Evolutionary conservation across 371 early-diverging fungal species (phyloP).

Genomic region (Lichtheimia ramosa): DNA sequence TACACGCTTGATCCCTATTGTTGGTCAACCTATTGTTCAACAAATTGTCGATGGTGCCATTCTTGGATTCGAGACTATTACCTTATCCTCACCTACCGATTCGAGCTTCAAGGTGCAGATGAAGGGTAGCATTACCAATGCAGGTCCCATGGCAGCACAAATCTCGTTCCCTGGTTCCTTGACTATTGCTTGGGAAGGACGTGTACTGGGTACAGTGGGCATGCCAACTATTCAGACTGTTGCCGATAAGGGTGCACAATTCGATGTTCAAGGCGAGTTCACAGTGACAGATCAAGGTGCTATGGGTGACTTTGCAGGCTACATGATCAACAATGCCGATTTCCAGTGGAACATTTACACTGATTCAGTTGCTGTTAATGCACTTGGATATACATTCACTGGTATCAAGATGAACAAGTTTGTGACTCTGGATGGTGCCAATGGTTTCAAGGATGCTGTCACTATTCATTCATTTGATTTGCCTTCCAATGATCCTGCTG

Average conservation of each 20-base stretch:
- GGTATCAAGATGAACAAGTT: slow-evolving; percentile 55
- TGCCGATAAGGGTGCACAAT: slow-evolving; percentile 47
- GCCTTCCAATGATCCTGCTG: slow-evolving; percentile 55
- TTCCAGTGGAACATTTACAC: slow-evolving; percentile 62
- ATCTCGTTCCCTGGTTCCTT: slow-evolving; percentile 56
- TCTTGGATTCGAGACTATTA: slow-evolving; percentile 45
- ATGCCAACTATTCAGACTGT: slow-evolving; percentile 50
- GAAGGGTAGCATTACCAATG: slow-evolving; percentile 50
- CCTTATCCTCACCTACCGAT: slow-evolving; percentile 49
- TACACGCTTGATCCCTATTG: slow-evolving; percentile 48
- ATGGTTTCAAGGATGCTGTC: slow-evolving; percentile 55
- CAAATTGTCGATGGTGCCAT: slow-evolving; percentile 45
- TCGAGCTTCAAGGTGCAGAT: slow-evolving; percentile 47
- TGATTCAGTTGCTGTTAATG: slow-evolving; percentile 52
- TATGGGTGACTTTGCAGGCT: slow-evolving; percentile 53
- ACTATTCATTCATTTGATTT: slow-evolving; percentile 54
- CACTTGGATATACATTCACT: slow-evolving; percentile 58
- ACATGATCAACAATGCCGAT: slow-evolving; percentile 54
- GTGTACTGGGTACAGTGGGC: slow-evolving; percentile 43
- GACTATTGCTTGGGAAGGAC: slow-evolving; percentile 53
- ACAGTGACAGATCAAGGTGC: slow-evolving; percentile 38
- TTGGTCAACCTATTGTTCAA: slow-evolving; percentile 57
- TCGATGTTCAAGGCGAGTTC: slow-evolving; percentile 51
- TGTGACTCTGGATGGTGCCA: slow-evolving; percentile 54
- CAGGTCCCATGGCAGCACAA: slow-evolving; percentile 60